Percentiles rank a stretch among this genome's conserved stretches.
phyloP scores from a whole-genome alignment of 306 rosid genomes.

The Vachellia collinsii region DNA sequence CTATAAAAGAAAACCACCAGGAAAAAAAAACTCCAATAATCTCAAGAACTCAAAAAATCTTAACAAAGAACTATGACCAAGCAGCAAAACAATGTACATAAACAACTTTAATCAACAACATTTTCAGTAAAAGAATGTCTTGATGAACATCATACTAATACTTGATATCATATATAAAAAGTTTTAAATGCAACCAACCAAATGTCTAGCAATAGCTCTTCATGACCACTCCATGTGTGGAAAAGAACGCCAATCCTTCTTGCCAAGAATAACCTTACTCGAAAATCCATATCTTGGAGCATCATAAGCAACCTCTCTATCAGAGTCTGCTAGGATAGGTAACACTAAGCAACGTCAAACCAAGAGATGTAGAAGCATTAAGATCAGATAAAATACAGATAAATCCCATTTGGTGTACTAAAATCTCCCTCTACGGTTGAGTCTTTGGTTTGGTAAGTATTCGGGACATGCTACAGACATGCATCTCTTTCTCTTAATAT shows the following conservation, averaged over 20 bases:
- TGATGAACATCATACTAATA: conserved; percentile 4
- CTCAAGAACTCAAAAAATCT: not conserved
- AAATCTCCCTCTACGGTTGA: not conserved
- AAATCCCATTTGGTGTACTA: not conserved
- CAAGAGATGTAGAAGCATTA: conserved; percentile 30
- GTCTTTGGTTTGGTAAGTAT: not conserved
- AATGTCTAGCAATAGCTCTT: conserved; percentile 86
- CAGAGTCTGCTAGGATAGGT: conserved; percentile 58
- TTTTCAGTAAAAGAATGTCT: not conserved
- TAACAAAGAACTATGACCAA: conserved; percentile 10
- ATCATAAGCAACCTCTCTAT: conserved; percentile 67
- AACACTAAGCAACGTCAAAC: conserved; percentile 29
- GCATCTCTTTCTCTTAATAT: not conserved
- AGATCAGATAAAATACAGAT: conserved; percentile 17
- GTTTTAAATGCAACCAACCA: conserved; percentile 57
- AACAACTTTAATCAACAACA: conserved; percentile 10
- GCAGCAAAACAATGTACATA: conserved; percentile 2
- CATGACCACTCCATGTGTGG: conserved; percentile 95
- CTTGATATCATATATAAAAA: not conserved
- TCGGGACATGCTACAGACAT: not conserved
- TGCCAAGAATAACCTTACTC: conserved; percentile 80
- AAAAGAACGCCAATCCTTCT: conserved; percentile 81
- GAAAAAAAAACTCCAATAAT: not conserved
- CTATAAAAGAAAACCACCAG: conserved; percentile 16
- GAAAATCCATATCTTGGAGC: conserved; percentile 83